Percentiles rank a stretch among this genome's conserved stretches.
Evolutionary conservation across 139 green algal genomes (phyloP).

Genomic region (Micractinium sp.): DNA sequence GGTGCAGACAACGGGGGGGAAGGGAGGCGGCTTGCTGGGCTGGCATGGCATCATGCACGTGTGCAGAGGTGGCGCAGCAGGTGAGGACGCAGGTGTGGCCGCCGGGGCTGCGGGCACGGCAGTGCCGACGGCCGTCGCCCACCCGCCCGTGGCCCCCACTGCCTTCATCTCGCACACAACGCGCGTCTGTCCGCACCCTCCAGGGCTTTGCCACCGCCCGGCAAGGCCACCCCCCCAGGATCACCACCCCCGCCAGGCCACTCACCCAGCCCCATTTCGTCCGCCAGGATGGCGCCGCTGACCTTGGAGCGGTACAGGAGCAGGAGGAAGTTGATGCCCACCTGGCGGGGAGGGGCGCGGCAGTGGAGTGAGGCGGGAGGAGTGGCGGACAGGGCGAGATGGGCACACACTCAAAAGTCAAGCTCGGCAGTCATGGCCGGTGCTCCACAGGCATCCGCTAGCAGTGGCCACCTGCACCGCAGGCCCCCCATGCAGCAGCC

Average conservation of each 20-base stretch:
- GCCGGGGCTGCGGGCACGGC: too few relatives aligned
- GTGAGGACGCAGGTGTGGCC: too few relatives aligned
- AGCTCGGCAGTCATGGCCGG: neutral
- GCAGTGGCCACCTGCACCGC: neutral
- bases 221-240: too few relatives aligned
- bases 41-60: too few relatives aligned
- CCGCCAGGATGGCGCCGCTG: constrained; percentile 85
- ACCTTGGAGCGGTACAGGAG: constrained; percentile 74
- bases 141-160: too few relatives aligned
- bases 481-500: neutral
- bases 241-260: too few relatives aligned
- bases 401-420: neutral
- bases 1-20: neutral
- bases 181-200: too few relatives aligned
- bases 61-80: too few relatives aligned
- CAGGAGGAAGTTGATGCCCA: constrained; percentile 95
- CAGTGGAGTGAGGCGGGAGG: neutral
- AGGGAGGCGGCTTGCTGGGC: too few relatives aligned
- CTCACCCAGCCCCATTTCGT: constrained; percentile 53
- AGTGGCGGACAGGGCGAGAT: neutral
- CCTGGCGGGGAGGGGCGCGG: constrained; percentile 55
- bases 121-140: too few relatives aligned
- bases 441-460: neutral
- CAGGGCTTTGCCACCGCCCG: too few relatives aligned
- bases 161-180: too few relatives aligned